Evolutionary conservation across 768 basidiomycete genomes (phyloP), one percentile per base, ranked within the genome.

Genomic region (Mycena indigotica): DNA sequence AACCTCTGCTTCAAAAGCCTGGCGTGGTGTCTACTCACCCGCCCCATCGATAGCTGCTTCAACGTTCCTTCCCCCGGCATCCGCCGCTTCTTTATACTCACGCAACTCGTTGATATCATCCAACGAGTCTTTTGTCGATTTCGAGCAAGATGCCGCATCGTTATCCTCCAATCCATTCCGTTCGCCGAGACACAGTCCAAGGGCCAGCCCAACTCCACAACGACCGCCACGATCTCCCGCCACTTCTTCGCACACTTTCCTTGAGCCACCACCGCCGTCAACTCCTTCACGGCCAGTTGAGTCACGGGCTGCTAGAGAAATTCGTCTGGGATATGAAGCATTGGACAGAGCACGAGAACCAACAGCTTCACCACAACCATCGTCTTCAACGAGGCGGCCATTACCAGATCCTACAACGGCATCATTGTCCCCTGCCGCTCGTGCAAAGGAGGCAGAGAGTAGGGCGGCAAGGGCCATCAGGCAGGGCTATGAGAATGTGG

Each of bases 381-480:
- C 21, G 4, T 4, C 24, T 25, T 8, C 24, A 6, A 28, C 25
- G 25, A 35, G 32, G 32, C 32, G 32, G 32, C 46, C 46, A 48
- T 24, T 28, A 26, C 6, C 46, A 16, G 5, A 5, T 12, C n/a
- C n/a, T n/a, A n/a, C n/a, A n/a, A n/a, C n/a, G n/a, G 15, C 46
- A 28, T 13, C 12, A 28, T n/a, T 28, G 46, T 25, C 46, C 24
- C 46, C 46, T 13, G 24, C 46, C 13, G 46, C 46, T 5, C 46
- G 46, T 26, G 24, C 46, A 5, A 48, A 48, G 25, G 46, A 48
- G 24, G 46, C 46, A 24, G 24, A 48, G 46, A 48, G 46, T 28
- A 54, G 57, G 30, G 62, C 62, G 3, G 61, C 61, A 12, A 54
- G 61, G 10, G 39, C 30, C n/a, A 59, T 63, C 8, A 54, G 62